Conservation (phyloP, 1,284 basidiomycete species). For the Gastroboletus turbinatus region DNA sequence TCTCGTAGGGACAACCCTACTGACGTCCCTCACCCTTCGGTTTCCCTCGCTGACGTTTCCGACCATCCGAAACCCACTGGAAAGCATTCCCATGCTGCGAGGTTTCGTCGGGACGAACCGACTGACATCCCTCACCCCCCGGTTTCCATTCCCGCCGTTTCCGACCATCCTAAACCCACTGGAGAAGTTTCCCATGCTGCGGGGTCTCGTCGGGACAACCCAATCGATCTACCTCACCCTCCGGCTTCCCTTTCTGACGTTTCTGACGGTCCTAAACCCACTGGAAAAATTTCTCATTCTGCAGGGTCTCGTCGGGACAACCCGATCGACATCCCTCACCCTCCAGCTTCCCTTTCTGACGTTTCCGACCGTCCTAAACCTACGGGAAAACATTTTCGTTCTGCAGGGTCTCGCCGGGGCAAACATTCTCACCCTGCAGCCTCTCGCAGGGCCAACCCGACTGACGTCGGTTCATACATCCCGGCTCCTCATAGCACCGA, state of each 20-base stretch:
- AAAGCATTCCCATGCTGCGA: neutral
- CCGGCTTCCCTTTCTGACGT: neutral
- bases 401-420: neutral
- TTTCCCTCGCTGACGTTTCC: no score
- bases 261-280: neutral
- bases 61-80: neutral
- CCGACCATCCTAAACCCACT: neutral
- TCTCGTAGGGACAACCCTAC: neutral
- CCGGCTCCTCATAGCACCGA: neutral
- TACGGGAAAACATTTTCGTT: neutral
- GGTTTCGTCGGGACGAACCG: neutral
- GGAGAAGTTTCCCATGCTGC: neutral
- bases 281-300: neutral
- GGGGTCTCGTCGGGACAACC: neutral
- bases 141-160: neutral
- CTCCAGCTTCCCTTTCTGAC: no score
- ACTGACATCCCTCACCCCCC: neutral
- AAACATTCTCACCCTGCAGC: neutral
- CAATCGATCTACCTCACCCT: neutral
- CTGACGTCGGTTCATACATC: neutral
- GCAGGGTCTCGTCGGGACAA: neutral
- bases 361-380: neutral
- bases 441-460: neutral
- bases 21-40: neutral
- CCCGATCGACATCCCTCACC: no score